A percentile compares a stretch with the other conserved stretches of the same genome.
These are phyloP conservation scores for Pholiota microspora DNA, from an alignment of 768 basidiomycete species.

Conservation along the genomic window DNA sequence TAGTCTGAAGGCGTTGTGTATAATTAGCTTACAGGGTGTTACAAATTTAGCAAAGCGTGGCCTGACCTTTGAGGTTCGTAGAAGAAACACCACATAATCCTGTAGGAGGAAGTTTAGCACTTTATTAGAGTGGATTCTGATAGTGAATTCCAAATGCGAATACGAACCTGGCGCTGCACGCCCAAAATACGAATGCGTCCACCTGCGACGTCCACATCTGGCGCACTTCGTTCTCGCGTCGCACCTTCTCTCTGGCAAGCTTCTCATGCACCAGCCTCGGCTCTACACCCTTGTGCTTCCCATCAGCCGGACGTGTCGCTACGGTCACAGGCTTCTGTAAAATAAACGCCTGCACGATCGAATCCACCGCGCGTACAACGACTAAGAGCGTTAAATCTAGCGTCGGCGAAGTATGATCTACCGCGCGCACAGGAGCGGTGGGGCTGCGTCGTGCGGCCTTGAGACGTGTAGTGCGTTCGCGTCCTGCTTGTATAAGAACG, in stretches of 20 bases:
- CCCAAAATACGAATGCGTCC: slow-evolving; percentile 77
- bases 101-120: slow-evolving; percentile 22
- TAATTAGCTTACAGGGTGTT: too few relatives aligned
- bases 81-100: slow-evolving; percentile 90
- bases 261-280: slow-evolving; percentile 19
- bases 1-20: slow-evolving; percentile 46
- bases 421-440: neutral
- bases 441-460: neutral
- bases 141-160: neutral
- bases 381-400: slow-evolving; percentile 68
- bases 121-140: neutral
- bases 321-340: slow-evolving; percentile 24
- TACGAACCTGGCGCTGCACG: slow-evolving; percentile 68
- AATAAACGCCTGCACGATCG: slow-evolving; percentile 51
- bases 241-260: slow-evolving; percentile 26
- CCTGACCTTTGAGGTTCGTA: slow-evolving; percentile 76
- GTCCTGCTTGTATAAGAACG: slow-evolving; percentile 53
- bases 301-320: neutral
- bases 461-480: slow-evolving; percentile 28
- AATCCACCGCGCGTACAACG: slow-evolving; percentile 69
- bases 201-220: slow-evolving; percentile 41
- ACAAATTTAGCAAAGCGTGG: too few relatives aligned
- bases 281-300: slow-evolving; percentile 7
- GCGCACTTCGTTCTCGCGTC: slow-evolving; percentile 22
- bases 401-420: slow-evolving; percentile 44